A percentile compares a stretch with the other conserved stretches of the same genome.
phyloP scores from a whole-genome alignment of 805 yeast genomes.

The Pichia phayaonensis region DNA sequence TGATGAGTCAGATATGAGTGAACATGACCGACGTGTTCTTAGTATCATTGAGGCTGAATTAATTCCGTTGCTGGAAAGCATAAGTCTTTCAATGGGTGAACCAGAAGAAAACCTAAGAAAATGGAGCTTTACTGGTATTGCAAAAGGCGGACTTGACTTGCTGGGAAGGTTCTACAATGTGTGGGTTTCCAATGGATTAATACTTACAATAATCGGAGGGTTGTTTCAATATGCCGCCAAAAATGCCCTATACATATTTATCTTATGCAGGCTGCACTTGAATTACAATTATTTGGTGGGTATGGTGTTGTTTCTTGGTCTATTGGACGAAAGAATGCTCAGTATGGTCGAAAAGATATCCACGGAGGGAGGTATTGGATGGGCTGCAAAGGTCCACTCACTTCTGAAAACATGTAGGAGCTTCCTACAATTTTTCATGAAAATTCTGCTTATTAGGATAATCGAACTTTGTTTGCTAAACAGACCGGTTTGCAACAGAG shows the following conservation, averaged over 20 bases:
- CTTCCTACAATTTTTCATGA: neutral
- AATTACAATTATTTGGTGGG: neutral
- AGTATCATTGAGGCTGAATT: neutral
- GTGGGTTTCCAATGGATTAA: neutral
- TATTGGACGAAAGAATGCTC: neutral
- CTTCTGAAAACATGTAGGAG: neutral
- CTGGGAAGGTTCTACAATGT: neutral
- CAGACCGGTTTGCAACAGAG: neutral
- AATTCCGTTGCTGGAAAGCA: neutral
- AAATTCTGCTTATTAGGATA: neutral
- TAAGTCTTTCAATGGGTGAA: neutral
- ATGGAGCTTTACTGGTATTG: neutral
- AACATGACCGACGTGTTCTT: neutral
- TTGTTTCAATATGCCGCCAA: neutral
- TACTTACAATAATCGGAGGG: neutral
- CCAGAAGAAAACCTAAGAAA: neutral
- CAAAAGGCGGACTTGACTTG: neutral
- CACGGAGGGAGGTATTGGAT: neutral
- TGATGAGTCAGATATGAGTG: neutral
- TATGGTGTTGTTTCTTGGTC: neutral
- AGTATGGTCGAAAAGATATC: neutral
- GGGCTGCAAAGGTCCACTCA: neutral
- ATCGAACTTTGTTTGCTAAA: neutral
- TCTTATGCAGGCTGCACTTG: neutral
- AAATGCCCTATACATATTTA: neutral